phyloP scores from a whole-genome alignment of 1,284 basidiomycete genomes.

The Vanrija sp. region DNA sequence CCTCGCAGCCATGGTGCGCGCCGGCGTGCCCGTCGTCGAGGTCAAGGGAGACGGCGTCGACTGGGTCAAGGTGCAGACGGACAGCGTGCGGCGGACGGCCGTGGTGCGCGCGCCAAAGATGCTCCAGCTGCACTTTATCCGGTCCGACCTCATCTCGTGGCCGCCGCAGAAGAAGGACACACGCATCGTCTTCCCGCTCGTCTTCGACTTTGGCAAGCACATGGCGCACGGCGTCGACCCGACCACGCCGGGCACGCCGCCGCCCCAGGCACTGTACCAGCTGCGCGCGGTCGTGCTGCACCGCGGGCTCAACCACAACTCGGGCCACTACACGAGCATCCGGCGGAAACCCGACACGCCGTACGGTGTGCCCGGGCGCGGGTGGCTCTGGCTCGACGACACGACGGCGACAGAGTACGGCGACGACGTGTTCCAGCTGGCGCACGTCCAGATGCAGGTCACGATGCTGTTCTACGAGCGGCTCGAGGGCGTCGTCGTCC shows the following conservation, averaged over 20 bases:
- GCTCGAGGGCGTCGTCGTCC: slow-evolving; percentile 41
- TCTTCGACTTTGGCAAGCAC: slow-evolving; percentile 78
- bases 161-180: slow-evolving; percentile 64
- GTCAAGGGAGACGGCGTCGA: slow-evolving; percentile 20
- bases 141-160: slow-evolving; percentile 58
- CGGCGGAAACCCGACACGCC: slow-evolving; percentile 64
- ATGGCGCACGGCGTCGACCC: slow-evolving; percentile 29
- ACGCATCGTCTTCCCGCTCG: slow-evolving; percentile 72
- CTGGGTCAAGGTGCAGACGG: slow-evolving; percentile 35
- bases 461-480: slow-evolving; percentile 92
- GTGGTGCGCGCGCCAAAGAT: slow-evolving; percentile 68
- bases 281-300: slow-evolving; percentile 80
- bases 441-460: slow-evolving; percentile 56
- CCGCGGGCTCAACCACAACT: slow-evolving; percentile 74
- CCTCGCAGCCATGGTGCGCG: slow-evolving; percentile 61
- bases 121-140: slow-evolving; percentile 78
- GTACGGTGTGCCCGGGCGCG: slow-evolving; percentile 29
- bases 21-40: slow-evolving; percentile 14
- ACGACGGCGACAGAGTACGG: slow-evolving; percentile 73
- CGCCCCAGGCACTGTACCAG: slow-evolving; percentile 63
- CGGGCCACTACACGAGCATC: slow-evolving; percentile 86
- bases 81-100: slow-evolving; percentile 34
- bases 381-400: slow-evolving; percentile 81
- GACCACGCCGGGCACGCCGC: neutral
- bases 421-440: slow-evolving; percentile 59